phyloP scores from a whole-genome alignment of 345 rosid genomes.

The Heritiera littoralis region DNA sequence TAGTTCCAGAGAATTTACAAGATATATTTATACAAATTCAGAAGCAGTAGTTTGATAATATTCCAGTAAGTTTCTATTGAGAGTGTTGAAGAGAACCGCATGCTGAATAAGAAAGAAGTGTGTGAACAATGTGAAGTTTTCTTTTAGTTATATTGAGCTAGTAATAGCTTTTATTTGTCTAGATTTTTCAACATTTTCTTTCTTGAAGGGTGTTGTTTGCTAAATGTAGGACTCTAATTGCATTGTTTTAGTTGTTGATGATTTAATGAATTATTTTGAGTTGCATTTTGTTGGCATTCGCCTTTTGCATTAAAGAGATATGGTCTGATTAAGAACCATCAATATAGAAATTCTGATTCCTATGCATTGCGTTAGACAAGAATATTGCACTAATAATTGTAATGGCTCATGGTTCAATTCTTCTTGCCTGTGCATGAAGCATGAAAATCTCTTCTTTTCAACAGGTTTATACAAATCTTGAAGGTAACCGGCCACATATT shows the following conservation, averaged over 20 bases:
- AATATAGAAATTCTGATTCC: not conserved
- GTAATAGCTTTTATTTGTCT: not conserved
- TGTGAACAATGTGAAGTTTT: not conserved
- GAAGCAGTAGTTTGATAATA: not conserved
- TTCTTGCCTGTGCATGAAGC: not conserved
- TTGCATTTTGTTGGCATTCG: not conserved
- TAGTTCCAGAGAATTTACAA: not conserved
- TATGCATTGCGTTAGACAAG: not conserved
- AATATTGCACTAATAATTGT: not conserved
- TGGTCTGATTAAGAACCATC: conserved; percentile 4
- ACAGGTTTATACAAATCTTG: conserved; percentile 46
- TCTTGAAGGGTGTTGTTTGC: not conserved
- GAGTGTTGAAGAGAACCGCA: not conserved
- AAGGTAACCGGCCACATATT: conserved; percentile 37
- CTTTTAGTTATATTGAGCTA: not conserved
- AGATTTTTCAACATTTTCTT: not conserved
- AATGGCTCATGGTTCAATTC: not conserved
- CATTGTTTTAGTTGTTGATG: not conserved
- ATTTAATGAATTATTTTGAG: not conserved
- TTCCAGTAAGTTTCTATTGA: not conserved
- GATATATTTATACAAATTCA: too few species aligned
- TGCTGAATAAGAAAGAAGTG: not conserved
- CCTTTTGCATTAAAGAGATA: not conserved
- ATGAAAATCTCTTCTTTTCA: not conserved
- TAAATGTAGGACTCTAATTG: not conserved